These are phyloP conservation scores for Tylopilus sp. DNA, from an alignment of 768 basidiomycete genomes.

Conservation along the genomic window DNA sequence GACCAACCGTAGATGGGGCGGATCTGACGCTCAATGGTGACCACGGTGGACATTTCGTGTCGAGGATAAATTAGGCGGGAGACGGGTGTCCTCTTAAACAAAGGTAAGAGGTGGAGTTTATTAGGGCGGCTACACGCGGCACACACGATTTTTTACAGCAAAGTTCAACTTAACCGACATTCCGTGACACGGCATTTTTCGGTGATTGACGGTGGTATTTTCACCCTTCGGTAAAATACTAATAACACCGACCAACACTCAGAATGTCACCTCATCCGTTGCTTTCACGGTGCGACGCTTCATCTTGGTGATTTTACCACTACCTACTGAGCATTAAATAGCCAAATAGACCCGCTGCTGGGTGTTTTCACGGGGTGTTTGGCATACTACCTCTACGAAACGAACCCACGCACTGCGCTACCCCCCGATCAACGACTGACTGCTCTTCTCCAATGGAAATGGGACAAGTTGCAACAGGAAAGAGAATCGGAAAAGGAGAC, in stretches of 20 bases:
- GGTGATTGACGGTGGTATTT: conserved; percentile 14
- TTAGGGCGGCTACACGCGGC: conserved; percentile 2
- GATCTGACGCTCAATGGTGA: conserved; percentile 76
- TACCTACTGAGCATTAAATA: conserved; percentile 27
- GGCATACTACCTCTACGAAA: conserved; percentile 80
- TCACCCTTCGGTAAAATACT: not conserved
- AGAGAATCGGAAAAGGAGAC: not conserved
- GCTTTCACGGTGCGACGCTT: conserved; percentile 29
- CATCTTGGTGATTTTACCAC: not conserved
- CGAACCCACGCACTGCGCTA: conserved; percentile 68
- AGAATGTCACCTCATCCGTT: conserved; percentile 43
- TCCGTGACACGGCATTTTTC: conserved; percentile 26
- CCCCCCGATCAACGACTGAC: conserved; percentile 51
- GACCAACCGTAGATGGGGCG: conserved; percentile 77
- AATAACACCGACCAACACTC: too few species aligned
- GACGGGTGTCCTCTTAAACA: not conserved
- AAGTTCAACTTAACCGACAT: conserved; percentile 21
- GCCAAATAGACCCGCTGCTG: conserved; percentile 65
- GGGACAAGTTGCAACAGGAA: conserved; percentile 38
- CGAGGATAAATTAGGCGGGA: not conserved
- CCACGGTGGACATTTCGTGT: conserved; percentile 42
- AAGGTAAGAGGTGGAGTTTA: conserved; percentile 1
- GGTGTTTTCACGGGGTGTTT: conserved; percentile 76
- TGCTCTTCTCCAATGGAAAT: conserved; percentile 66
- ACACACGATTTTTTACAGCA: conserved; percentile 25